Base-by-base conservation (phyloP, 768 basidiomycete species). In the Coprinellus micaceus region DNA sequence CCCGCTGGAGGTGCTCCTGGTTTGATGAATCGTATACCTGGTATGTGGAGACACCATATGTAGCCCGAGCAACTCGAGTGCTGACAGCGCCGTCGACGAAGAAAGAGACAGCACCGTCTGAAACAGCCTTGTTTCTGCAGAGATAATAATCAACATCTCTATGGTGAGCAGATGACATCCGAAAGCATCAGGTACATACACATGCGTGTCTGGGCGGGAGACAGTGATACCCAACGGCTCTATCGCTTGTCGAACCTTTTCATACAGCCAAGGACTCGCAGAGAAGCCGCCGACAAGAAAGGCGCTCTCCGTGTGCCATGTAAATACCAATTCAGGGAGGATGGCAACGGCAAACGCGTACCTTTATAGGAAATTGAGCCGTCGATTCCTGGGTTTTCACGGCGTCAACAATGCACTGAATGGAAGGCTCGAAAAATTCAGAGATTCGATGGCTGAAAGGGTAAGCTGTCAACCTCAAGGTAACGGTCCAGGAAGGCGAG, bases 271-370 rank as follows among this genome's bases (percentile, higher is more conserved):
- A 43, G 79, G 75, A 57, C 77, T 81, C 0, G 77, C 77, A 21
- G 77, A 75, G 62, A 82, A 83, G 0, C 81, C 82, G 10, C 82
- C 81, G 11, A 82, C 79, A 1, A 83, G 71, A 50, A 75, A 67
- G 4, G 74, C 67, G 17, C 65, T 64, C 76, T 76, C 43, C 29
- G 3, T 13, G 28, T n/a, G 4, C 6, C 6, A 19, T 10, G 40
- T 19, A 43, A 43, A 43, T 37, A 9, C 9, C 36, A 37, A 9
- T 9, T 37, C 36, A 37, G 36, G 17, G 17, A 37, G 9, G 9
- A 37, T n/a, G n/a, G n/a, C n/a, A n/a, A n/a, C n/a, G n/a, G n/a
- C n/a, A n/a, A n/a, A n/a, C n/a, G n/a, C n/a, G n/a, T n/a, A n/a
- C n/a, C n/a, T n/a, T n/a, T n/a, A n/a, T n/a, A n/a, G n/a, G n/a